Conservation (phyloP, 139 green algal genomes). For the Tetraselmis chui region DNA sequence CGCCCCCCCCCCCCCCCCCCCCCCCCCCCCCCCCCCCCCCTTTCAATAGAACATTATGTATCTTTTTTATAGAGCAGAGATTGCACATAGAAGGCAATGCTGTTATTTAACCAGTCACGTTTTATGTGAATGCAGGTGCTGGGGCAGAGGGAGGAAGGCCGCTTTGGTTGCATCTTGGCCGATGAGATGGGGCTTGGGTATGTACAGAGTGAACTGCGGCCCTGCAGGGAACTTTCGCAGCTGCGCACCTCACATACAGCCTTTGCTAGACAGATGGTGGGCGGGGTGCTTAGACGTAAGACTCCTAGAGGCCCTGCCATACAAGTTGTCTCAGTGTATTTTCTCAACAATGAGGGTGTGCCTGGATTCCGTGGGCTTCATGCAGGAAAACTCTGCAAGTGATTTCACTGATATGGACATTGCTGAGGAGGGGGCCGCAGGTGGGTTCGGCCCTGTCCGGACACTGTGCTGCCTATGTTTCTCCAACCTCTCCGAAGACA, state of each 20-base stretch:
- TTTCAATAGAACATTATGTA: not conserved
- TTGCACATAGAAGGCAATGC: not conserved
- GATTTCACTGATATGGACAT: constrained; percentile 67
- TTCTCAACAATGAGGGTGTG: not conserved
- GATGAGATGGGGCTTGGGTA: constrained; percentile 73
- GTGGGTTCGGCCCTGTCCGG: too few species aligned
- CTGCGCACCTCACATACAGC: not conserved
- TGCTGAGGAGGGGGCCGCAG: constrained; percentile 63
- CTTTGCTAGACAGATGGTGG: not conserved
- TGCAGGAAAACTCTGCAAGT: constrained; percentile 74
- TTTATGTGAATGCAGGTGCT: constrained; percentile 3
- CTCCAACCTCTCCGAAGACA: too few species aligned
- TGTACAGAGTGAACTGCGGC: not conserved
- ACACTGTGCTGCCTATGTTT: too few species aligned
- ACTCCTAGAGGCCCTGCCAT: not conserved
- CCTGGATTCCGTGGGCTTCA: not conserved
- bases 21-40: not conserved
- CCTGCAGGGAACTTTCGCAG: not conserved
- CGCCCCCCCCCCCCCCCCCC: not conserved
- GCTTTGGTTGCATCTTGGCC: constrained; percentile 61
- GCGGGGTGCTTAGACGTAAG: not conserved
- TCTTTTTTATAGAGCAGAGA: not conserved
- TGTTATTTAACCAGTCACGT: not conserved
- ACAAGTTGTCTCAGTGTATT: not conserved
- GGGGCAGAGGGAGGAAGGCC: constrained; percentile 5